phyloP scores from a whole-genome alignment of 169 alveolate species.

The Plasmodium blacklocki region DNA sequence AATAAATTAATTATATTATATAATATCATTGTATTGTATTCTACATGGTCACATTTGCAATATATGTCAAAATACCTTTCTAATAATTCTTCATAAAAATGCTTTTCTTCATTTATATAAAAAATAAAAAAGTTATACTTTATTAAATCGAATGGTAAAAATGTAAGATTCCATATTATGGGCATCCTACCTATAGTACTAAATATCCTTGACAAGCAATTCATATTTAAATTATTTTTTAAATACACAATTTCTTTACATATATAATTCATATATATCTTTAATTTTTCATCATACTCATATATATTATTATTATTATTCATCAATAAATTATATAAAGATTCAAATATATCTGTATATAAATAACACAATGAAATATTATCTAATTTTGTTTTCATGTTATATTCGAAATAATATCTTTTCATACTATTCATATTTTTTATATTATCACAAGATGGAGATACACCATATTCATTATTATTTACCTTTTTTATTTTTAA shows the following conservation, averaged over 20 bases:
- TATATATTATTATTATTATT: slow-evolving; percentile 19
- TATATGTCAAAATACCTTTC: slow-evolving; percentile 33
- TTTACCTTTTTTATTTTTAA: no score
- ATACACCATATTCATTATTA: no score
- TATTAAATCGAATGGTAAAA: slow-evolving; percentile 2
- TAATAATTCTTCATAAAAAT: slow-evolving; percentile 57
- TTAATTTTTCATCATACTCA: slow-evolving; percentile 34
- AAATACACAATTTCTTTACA: slow-evolving; percentile 46
- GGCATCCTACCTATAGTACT: slow-evolving; percentile 42
- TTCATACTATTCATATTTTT: not conserved
- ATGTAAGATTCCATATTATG: slow-evolving; percentile 47
- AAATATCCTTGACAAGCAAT: slow-evolving; percentile 49
- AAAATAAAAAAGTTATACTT: slow-evolving; percentile 27
- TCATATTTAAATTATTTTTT: slow-evolving; percentile 42
- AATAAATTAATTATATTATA: slow-evolving; percentile 21
- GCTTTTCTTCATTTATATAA: slow-evolving; percentile 35
- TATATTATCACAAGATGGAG: no score
- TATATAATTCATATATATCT: slow-evolving; percentile 42
- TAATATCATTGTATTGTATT: slow-evolving; percentile 36
- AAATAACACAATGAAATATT: slow-evolving; percentile 27
- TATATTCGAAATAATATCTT: not conserved
- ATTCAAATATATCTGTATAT: slow-evolving; percentile 56
- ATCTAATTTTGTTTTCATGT: slow-evolving; percentile 13
- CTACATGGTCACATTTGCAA: slow-evolving; percentile 23
- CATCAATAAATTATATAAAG: slow-evolving; percentile 30